These are phyloP conservation scores for Melampsora americana DNA, from an alignment of 1,284 basidiomycete genomes.

Conservation along the genomic window DNA sequence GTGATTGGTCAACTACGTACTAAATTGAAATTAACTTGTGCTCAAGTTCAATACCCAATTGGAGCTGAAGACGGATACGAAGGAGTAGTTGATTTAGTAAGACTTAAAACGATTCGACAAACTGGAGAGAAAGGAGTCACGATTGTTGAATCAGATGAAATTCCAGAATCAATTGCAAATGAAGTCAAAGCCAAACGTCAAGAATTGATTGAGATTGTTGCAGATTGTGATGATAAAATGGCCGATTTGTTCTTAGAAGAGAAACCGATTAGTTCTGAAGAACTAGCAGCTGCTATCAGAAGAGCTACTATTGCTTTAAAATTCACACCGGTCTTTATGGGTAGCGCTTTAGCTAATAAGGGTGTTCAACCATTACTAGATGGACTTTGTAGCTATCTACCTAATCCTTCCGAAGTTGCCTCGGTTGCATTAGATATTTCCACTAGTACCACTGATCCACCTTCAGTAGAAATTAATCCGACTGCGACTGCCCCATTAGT, in stretches of 20 bases:
- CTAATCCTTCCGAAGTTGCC: slow-evolving; percentile 77
- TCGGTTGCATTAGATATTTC: slow-evolving; percentile 79
- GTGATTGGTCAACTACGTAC: slow-evolving; percentile 87
- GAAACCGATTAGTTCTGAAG: slow-evolving; percentile 66
- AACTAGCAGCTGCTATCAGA: slow-evolving; percentile 80
- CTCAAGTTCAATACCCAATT: slow-evolving; percentile 94
- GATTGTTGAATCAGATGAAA: slow-evolving; percentile 81
- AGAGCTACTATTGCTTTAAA: slow-evolving; percentile 81
- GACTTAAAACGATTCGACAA: slow-evolving; percentile 93
- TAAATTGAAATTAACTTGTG: slow-evolving; percentile 87
- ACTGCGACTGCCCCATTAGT: slow-evolving; percentile 82
- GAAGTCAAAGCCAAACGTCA: slow-evolving; percentile 76
- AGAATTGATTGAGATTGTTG: slow-evolving; percentile 90
- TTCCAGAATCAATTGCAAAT: slow-evolving; percentile 71
- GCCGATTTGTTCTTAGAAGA: slow-evolving; percentile 89
- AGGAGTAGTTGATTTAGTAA: slow-evolving; percentile 89
- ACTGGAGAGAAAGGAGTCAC: slow-evolving; percentile 85
- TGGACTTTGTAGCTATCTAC: slow-evolving; percentile 91
- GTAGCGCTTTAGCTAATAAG: slow-evolving; percentile 97
- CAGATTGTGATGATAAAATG: slow-evolving; percentile 92
- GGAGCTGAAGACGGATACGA: slow-evolving; percentile 82
- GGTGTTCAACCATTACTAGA: slow-evolving; percentile 91
- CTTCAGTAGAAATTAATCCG: slow-evolving; percentile 71
- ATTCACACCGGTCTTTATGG: slow-evolving; percentile 95
- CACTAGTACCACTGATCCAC: slow-evolving; percentile 63